Evolutionary conservation across 2,329 filamentous ascomycete species (phyloP).

Genomic region (Neobulgaria alba): DNA sequence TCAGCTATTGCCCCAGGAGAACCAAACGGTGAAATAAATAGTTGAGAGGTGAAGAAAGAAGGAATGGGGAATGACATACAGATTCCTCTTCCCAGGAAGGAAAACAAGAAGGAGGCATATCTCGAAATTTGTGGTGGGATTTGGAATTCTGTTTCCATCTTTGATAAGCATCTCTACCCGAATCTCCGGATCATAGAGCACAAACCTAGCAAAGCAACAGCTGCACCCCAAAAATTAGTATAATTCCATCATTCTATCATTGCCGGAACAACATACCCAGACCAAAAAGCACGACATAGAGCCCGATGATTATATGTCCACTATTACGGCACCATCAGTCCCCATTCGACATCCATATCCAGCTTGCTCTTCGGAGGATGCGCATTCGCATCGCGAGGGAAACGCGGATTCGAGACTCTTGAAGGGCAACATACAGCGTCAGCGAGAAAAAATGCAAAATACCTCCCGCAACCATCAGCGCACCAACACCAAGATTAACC

Average conservation of each 20-base stretch:
- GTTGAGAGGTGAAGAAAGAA: background rate
- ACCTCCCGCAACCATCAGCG: constrained; percentile 81
- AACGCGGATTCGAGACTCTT: no score
- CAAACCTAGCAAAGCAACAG: background rate
- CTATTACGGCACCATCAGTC: constrained; percentile 35
- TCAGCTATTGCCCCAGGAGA: constrained; percentile 15
- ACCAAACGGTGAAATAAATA: constrained; percentile 2
- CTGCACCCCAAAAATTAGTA: no score
- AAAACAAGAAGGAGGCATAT: constrained; percentile 97
- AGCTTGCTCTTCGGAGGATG: background rate
- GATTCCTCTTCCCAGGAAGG: constrained; percentile 87
- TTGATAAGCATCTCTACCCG: no score
- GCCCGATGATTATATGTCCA: constrained; percentile 67
- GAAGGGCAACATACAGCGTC: constrained; percentile 53
- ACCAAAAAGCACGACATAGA: constrained; percentile 88
- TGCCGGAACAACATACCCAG: constrained; percentile 58
- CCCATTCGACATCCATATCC: background rate
- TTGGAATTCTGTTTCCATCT: constrained; percentile 85
- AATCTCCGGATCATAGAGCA: no score
- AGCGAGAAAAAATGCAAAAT: constrained; percentile 60
- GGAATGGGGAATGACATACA: constrained; percentile 52
- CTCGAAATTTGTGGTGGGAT: constrained; percentile 86
- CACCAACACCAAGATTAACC: constrained; percentile 83
- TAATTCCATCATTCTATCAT: no score
- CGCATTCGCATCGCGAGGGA: constrained; percentile 3